Conservation (phyloP, 179 eudicot genomes). For the Pouteria campechiana region DNA sequence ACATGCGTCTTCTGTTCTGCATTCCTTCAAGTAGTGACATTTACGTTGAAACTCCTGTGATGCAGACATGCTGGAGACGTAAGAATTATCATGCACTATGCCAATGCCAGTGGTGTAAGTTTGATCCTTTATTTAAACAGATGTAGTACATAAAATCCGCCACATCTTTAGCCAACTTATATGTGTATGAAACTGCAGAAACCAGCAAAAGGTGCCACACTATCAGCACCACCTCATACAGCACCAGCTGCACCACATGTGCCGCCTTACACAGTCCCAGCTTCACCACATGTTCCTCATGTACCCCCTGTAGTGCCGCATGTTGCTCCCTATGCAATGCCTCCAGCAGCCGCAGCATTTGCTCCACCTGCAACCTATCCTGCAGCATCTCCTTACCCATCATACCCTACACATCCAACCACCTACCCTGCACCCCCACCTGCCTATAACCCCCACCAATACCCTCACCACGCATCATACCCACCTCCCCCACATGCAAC, state of each 20-base stretch:
- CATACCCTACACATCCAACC: slow-evolving; percentile 34
- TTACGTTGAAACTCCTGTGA: background rate
- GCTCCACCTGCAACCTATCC: slow-evolving; percentile 22
- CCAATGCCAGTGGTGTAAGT: slow-evolving; percentile 30
- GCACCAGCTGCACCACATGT: slow-evolving; percentile 28
- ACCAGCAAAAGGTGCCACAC: slow-evolving; percentile 26
- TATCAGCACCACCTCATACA: slow-evolving; percentile 52
- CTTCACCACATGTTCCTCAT: slow-evolving; percentile 10
- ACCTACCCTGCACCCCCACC: slow-evolving; percentile 23
- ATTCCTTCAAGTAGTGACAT: background rate
- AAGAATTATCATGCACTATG: slow-evolving; percentile 70
- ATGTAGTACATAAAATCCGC: background rate
- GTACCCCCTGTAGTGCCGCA: slow-evolving; percentile 8
- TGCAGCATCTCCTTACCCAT: slow-evolving; percentile 20
- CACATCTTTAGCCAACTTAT: background rate
- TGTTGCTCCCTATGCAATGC: slow-evolving; percentile 4
- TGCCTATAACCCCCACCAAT: too few species aligned
- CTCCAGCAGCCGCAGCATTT: slow-evolving; percentile 20
- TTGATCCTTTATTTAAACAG: background rate
- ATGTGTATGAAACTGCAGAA: slow-evolving; percentile 25
- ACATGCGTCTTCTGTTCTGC: background rate
- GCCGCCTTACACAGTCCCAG: slow-evolving; percentile 33
- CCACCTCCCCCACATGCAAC: too few species aligned
- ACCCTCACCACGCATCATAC: too few species aligned
- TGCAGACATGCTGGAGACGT: slow-evolving; percentile 90